Base-by-base conservation (phyloP, 2,329 filamentous ascomycete genomes). In the Aspergillus ochraceus region DNA sequence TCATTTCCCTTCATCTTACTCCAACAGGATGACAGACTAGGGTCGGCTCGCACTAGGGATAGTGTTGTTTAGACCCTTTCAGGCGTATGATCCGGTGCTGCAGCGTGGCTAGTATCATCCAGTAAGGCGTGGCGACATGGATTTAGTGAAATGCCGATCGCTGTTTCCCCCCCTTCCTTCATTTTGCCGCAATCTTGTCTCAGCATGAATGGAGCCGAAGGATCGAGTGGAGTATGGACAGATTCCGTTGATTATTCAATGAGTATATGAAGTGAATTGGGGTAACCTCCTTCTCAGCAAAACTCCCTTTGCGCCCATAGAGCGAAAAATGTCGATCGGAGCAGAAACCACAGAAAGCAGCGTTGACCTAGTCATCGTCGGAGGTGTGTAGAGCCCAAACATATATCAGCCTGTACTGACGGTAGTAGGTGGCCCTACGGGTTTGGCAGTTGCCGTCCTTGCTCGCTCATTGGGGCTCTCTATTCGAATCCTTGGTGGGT, bases 391-490 rank as follows among this genome's bases (percentile, higher is more conserved):
- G 24, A 12, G 5, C 17, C 12, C 45, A 47, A 2, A 24, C 19
- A 22, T 24, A 9, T 14, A 11, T 20, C 9, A 47, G 3, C 20
- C 22, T 6, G 12, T 51, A 30, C 49, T 51, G 11, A 47, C 19
- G 5, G 9, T 10, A 14, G 10, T 17, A 51, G 49, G 49, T 4
- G 54, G 54, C 5, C 54, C 54, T 24, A 55, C 54, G 11, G 54
- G 54, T 19, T 5, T 55, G 19, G 29, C 46, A 4, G 39, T 47
- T 14, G 54, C 45, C 4, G 54, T 55, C 4, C 54, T 55, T 19
- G 54, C 54, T 11, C 26, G 54, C 17, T 39, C 54, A 29, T 24
- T 50, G 26, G 54, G 54, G 6, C 54, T 55, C 26, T 49, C 54
- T 1, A 20, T 55, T 10, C 36, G 36, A 17, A 45, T 55, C 22